Evolutionary conservation across 768 basidiomycete species (phyloP).

Genomic region (Calvatia gigantea): DNA sequence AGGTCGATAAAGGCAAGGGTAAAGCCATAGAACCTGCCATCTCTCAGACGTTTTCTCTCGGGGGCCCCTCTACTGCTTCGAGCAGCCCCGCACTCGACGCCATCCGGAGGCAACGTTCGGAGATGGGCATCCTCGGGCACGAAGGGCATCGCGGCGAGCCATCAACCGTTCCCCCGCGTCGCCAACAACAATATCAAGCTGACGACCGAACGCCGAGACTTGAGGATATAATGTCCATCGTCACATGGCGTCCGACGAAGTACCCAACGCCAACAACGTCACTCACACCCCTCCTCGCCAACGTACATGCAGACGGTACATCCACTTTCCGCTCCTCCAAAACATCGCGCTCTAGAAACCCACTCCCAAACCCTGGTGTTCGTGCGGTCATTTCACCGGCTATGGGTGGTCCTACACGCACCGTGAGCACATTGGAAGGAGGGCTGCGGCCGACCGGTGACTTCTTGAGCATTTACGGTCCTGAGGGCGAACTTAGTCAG

Average conservation of each 20-base stretch:
- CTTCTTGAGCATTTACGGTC: slow-evolving; percentile 6
- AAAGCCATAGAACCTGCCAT: slow-evolving; percentile 21
- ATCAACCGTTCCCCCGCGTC: neutral
- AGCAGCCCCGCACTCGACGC: slow-evolving; percentile 8
- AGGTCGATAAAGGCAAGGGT: slow-evolving; percentile 20
- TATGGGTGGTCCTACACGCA: neutral
- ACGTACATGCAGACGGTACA: slow-evolving; percentile 1
- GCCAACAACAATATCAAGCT: too few relatives aligned
- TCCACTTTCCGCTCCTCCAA: neutral
- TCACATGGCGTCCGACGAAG: slow-evolving; percentile 14
- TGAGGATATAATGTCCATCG: slow-evolving; percentile 11
- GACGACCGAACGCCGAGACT: slow-evolving; percentile 1
- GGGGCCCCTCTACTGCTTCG: neutral
- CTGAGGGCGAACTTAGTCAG: neutral
- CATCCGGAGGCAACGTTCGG: slow-evolving; percentile 4
- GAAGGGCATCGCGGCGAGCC: neutral
- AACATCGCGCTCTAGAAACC: neutral
- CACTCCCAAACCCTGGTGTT: neutral
- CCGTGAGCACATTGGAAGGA: slow-evolving; percentile 2
- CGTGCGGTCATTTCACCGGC: too few relatives aligned
- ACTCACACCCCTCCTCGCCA: slow-evolving; percentile 7
- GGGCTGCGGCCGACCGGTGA: neutral
- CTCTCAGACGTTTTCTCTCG: neutral
- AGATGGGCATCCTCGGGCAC: slow-evolving; percentile 7
- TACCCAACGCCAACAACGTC: slow-evolving; percentile 10